Base-by-base conservation (phyloP, 2,329 filamentous ascomycete species). In the Apiospora sp. region DNA sequence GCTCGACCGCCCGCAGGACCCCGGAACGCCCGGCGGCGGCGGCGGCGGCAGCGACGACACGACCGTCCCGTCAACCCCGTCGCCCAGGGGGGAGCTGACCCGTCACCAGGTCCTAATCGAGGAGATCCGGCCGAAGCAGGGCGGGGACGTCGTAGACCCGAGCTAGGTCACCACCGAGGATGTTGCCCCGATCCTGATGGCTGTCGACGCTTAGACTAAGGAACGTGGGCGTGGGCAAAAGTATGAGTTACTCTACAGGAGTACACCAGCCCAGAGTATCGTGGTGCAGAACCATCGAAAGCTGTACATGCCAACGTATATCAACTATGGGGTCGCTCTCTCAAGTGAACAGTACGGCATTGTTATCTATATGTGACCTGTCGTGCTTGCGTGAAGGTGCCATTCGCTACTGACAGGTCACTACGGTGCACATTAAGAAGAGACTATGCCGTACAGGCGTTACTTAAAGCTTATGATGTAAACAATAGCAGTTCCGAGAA, bases 51-150 rank as follows among this genome's bases (percentile, higher is more conserved):
- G 37, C 54, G 34, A 61, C 16, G 19, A 37, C 16, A 30, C 54
- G 54, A 19, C 54, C 16, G 30, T 61, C 7, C 54, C 54, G 54
- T 61, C 30, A 16, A 30, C 54, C 7, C 54, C 54, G 54, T 61
- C 30, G 30, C 54, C 54, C 54, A 61, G 19, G 30, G 54, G 30
- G 16, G 54, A 61, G 30, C 27, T 37, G 27, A 30, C 19, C 30
- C 54, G 58, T 16, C 58, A 64, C 8, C 58, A 41, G 58, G 58
- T 12, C 58, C n/a, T 64, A 19, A 41, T 64, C 7, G 58, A 64
- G 58, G 58, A 41, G 58, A 64, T 64, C 34, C 58, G 58, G 58
- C 19, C 41, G 34, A 64, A 64, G 34, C 58, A 64, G 58, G 58
- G 34, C 12, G 58, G 34, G 19, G 58, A 64, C 16, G 22, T 64